phyloP scores from a whole-genome alignment of 371 early-diverging fungal species.

The Actinomucor elegans region DNA sequence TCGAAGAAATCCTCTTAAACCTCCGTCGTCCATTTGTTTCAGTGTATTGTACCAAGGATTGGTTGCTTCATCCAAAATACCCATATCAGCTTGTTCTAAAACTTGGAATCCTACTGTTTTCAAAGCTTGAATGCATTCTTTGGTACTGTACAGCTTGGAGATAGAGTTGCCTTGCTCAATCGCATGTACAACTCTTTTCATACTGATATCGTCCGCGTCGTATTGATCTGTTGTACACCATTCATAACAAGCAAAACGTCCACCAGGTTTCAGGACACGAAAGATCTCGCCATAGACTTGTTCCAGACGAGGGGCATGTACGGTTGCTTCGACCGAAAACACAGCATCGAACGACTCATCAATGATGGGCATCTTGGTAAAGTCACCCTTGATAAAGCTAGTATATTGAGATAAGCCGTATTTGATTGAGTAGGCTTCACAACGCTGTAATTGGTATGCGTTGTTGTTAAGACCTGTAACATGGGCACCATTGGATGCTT shows the following conservation, averaged over 20 bases:
- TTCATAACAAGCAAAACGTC: constrained; percentile 71
- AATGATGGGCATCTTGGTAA: constrained; percentile 74
- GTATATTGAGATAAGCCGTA: constrained; percentile 51
- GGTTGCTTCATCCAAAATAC: constrained; percentile 51
- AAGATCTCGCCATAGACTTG: constrained; percentile 74
- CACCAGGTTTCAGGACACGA: constrained; percentile 79
- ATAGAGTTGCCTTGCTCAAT: constrained; percentile 83
- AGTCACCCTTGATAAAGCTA: constrained; percentile 70
- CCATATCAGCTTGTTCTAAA: constrained; percentile 60
- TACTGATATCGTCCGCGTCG: constrained; percentile 61
- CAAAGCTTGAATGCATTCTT: constrained; percentile 62
- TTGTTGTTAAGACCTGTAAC: constrained; percentile 85
- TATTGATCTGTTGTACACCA: constrained; percentile 76
- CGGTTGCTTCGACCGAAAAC: constrained; percentile 80
- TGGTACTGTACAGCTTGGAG: constrained; percentile 68
- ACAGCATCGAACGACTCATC: constrained; percentile 66
- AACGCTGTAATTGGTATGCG: constrained; percentile 79
- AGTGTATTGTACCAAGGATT: constrained; percentile 75
- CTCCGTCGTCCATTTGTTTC: constrained; percentile 35
- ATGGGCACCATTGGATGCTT: constrained; percentile 67
- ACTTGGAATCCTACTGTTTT: constrained; percentile 75
- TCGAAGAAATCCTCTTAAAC: constrained; percentile 53
- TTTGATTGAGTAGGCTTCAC: constrained; percentile 61
- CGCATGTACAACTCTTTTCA: constrained; percentile 66
- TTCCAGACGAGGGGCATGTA: constrained; percentile 67